Base-by-base conservation (phyloP, 1,139 yeast genomes). In the Diutina neorugosa region DNA sequence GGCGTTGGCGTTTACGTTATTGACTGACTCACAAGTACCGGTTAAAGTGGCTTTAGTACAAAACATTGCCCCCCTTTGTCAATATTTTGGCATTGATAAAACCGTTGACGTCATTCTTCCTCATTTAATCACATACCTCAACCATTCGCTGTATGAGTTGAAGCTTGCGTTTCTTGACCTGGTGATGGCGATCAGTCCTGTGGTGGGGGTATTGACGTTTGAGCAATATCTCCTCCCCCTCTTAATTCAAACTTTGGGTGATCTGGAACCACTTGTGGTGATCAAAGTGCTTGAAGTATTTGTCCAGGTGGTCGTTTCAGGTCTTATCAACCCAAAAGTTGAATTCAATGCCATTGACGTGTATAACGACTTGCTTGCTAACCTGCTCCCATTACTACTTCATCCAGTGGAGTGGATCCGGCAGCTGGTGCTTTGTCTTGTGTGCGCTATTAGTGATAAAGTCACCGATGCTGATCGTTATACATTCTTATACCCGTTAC, bases 401-500 rank as follows among this genome's bases (percentile, higher is more conserved):
- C 97, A 90, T 63, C 98, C 98, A 0, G 90, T 90, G 65, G 84
- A 82, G 55, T 84, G 96, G 84, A 84, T 93, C 8, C 70, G 96
- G 50, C 88, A 86, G 56, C 78, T 86, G 2, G 80, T 86, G 0
- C 63, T 90, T 43, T 69, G 75, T 3, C 71, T 90, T 52, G 71
- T 90, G 1, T 70, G 86, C 1, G 76, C 86, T 0, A 77, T 86
- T 3, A 80, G 87, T 2, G 72, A 73, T 2, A 82, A 82, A 61
- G 66, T 90, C 48, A 73, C 84, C 16, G 76, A 82, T 37, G 95
- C 97, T 0, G 97, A 93, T 61, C 69, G 81, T 11, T 87, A 86
- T 60, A 91, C 98, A 62, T 77, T 89, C 63, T 68, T 91, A 20
- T 84, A 88, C 58, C 98, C 98, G 0, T 73, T 87, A 37, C 75